Conservation (phyloP, 2,329 filamentous ascomycete species). For the Corinectria fuckeliana region DNA sequence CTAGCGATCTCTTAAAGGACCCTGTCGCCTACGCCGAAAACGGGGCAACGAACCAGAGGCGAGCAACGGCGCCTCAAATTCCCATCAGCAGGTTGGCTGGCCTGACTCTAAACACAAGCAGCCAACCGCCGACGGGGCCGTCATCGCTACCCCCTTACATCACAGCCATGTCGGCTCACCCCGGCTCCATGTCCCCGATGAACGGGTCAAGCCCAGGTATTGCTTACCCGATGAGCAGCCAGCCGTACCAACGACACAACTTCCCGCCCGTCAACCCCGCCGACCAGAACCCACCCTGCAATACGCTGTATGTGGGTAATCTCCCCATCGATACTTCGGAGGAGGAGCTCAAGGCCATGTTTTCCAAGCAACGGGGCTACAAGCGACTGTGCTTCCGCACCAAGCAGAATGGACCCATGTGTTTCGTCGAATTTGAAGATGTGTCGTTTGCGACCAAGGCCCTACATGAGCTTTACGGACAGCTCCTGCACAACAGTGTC, state of each 20-base stretch:
- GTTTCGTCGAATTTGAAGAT: conserved; percentile 98
- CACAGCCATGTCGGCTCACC: conserved; percentile 48
- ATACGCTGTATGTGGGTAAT: conserved; percentile 98
- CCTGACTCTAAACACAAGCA: conserved; percentile 74
- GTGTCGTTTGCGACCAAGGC: conserved; percentile 91
- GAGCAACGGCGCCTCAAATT: conserved; percentile 74
- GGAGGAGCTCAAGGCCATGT: conserved; percentile 92
- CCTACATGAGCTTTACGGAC: conserved; percentile 87
- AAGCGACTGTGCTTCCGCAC: conserved; percentile 94
- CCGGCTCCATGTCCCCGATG: conserved; percentile 61
- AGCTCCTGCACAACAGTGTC: conserved; percentile 85
- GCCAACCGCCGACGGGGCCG: conserved; percentile 52
- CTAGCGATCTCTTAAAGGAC: conserved; percentile 73
- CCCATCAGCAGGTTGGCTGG: conserved; percentile 72
- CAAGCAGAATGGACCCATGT: conserved; percentile 96
- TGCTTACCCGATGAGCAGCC: conserved; percentile 47
- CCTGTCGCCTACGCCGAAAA: conserved; percentile 76
- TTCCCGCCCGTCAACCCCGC: conserved; percentile 91
- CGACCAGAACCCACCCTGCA: conserved; percentile 96
- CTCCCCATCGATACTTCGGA: conserved; percentile 91
- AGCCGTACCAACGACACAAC: conserved; percentile 67
- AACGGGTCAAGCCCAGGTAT: conserved; percentile 46
- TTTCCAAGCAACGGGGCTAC: conserved; percentile 92
- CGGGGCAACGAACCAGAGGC: conserved; percentile 55
- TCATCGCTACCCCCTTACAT: conserved; percentile 60